These are phyloP conservation scores for Colletotrichum tanaceti DNA, from an alignment of 2,329 filamentous ascomycete species.

Conservation along the genomic window DNA sequence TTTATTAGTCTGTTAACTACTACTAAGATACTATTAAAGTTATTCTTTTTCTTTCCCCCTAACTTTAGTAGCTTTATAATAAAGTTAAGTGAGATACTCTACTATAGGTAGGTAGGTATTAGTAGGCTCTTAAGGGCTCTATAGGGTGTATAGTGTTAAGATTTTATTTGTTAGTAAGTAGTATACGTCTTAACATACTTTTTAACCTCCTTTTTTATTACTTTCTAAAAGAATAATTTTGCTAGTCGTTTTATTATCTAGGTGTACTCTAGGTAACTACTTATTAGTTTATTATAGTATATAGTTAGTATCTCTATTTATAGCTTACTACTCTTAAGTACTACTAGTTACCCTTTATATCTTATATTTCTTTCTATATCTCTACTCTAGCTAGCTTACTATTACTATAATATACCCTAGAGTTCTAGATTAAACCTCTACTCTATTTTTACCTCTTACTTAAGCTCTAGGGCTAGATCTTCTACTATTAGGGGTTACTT, in stretches of 20 bases:
- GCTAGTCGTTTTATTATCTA: not conserved
- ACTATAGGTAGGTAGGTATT: not conserved
- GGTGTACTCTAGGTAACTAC: no score
- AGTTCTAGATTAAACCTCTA: not conserved
- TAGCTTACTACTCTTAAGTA: not conserved
- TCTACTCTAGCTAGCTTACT: not conserved
- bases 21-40: no score
- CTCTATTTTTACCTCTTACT: not conserved
- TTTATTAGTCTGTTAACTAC: no score
- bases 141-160: not conserved
- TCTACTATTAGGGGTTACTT: no score
- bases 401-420: not conserved
- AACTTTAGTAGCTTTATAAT: not conserved
- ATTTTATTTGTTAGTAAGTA: not conserved
- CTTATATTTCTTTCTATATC: not conserved
- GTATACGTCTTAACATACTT: not conserved
- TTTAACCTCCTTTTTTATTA: not conserved
- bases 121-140: not conserved
- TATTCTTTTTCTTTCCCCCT: not conserved
- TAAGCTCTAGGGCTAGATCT: no score
- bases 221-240: not conserved
- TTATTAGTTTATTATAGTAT: no score
- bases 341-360: not conserved
- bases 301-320: not conserved
- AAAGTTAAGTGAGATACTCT: not conserved